Evolutionary conservation across 2,329 filamentous ascomycete genomes (phyloP).

Genomic region (Ascosphaera apis): DNA sequence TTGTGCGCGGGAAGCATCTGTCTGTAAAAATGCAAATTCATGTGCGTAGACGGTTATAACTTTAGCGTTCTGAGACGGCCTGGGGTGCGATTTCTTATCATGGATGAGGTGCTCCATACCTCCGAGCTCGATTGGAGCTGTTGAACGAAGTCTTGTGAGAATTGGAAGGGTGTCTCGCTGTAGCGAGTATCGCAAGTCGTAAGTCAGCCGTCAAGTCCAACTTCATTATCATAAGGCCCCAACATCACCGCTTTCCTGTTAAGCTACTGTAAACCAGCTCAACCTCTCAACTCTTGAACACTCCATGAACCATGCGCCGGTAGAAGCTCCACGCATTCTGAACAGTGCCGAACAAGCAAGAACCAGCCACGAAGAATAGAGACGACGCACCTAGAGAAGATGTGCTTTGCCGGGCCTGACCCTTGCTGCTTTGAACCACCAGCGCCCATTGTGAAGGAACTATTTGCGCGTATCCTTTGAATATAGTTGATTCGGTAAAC

Average conservation of each 20-base stretch:
- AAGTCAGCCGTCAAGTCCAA: too few species aligned
- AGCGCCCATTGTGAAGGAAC: slow-evolving; percentile 29
- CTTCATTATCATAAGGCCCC: too few species aligned
- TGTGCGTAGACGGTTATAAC: not conserved
- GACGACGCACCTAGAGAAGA: slow-evolving; percentile 35
- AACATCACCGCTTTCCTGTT: too few species aligned
- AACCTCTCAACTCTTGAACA: not conserved
- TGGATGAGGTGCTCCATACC: slow-evolving; percentile 28
- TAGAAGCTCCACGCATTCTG: slow-evolving; percentile 9
- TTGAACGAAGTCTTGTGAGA: slow-evolving; percentile 66
- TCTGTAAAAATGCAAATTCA: slow-evolving; percentile 29
- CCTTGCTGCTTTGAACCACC: slow-evolving; percentile 37
- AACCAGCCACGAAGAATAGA: slow-evolving; percentile 1
- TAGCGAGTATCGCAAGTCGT: slow-evolving; percentile 1
- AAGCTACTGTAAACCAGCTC: not conserved
- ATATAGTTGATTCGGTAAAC: too few species aligned
- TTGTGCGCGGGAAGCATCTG: slow-evolving; percentile 66
- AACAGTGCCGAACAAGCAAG: not conserved
- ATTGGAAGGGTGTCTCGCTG: slow-evolving; percentile 39
- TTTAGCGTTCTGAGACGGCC: not conserved
- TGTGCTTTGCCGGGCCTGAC: slow-evolving; percentile 29
- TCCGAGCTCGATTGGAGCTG: slow-evolving; percentile 65
- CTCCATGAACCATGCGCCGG: slow-evolving; percentile 2
- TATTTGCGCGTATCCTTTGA: too few species aligned
- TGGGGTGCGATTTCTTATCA: slow-evolving; percentile 2